Evolutionary conservation across 1,139 yeast genomes (phyloP).

Genomic region (Pichia sp.): DNA sequence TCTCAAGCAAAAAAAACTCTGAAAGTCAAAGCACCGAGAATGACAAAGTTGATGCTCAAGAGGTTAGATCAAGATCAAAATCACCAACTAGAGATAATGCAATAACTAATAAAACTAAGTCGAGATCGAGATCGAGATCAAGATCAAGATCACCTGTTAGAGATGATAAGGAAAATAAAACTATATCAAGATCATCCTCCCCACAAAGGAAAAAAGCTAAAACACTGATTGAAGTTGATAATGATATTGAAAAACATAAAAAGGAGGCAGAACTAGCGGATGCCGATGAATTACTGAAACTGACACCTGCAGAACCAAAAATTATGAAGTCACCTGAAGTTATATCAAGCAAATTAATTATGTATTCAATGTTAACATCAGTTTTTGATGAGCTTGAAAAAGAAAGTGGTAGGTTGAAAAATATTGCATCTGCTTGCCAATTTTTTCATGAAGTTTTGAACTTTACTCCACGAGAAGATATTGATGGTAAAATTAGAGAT

Average conservation of each 20-base stretch:
- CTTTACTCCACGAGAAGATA: constrained; percentile 23
- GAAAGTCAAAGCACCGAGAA: too few species aligned
- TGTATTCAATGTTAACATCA: constrained; percentile 58
- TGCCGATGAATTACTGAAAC: constrained; percentile 19
- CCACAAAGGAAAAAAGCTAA: constrained; percentile 5
- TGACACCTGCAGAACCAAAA: constrained; percentile 19
- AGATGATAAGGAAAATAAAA: not conserved
- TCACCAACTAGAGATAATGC: too few species aligned
- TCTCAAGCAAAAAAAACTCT: constrained; percentile 13
- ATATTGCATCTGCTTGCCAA: constrained; percentile 65
- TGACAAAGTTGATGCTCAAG: too few species aligned
- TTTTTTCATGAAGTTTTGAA: constrained; percentile 61
- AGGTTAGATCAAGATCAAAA: too few species aligned
- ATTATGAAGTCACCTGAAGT: constrained; percentile 12
- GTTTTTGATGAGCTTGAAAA: constrained; percentile 71
- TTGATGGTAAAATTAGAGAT: constrained; percentile 39
- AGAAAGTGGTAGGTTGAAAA: constrained; percentile 77
- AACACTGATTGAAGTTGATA: constrained; percentile 7
- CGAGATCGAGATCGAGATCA: too few species aligned
- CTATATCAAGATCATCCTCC: constrained; percentile 1
- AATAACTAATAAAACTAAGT: too few species aligned
- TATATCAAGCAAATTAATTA: constrained; percentile 32
- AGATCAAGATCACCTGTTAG: constrained; percentile 9
- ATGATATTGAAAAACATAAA: constrained; percentile 19
- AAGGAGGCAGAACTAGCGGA: constrained; percentile 20